Conservation (phyloP, 768 basidiomycete species). For the Leccinum uliginosum region DNA sequence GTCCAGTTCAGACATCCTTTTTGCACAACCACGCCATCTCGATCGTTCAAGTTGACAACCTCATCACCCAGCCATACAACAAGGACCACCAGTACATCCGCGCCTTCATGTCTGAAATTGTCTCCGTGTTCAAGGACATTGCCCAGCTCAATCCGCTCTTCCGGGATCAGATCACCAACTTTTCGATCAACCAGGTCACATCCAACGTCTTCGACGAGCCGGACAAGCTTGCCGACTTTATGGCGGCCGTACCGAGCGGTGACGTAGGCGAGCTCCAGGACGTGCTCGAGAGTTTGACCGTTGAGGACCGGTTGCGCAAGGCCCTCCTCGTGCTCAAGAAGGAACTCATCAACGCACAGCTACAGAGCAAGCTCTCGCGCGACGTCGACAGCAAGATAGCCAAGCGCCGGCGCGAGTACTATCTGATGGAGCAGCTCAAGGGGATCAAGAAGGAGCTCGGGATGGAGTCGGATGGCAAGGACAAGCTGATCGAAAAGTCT, state of each 20-base stretch:
- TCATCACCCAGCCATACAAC: slow-evolving; percentile 75
- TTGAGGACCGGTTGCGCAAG: slow-evolving; percentile 90
- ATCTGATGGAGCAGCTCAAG: slow-evolving; percentile 94
- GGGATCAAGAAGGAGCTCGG: slow-evolving; percentile 96
- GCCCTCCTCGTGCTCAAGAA: slow-evolving; percentile 93
- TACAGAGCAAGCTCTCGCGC: slow-evolving; percentile 87
- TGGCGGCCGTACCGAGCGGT: slow-evolving; percentile 92
- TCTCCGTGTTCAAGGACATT: slow-evolving; percentile 97
- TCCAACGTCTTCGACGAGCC: slow-evolving; percentile 96
- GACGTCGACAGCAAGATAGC: slow-evolving; percentile 96
- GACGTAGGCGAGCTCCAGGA: slow-evolving; percentile 90
- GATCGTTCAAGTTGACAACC: slow-evolving; percentile 83
- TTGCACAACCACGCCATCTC: slow-evolving; percentile 79
- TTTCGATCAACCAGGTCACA: slow-evolving; percentile 88
- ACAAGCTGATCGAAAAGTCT: slow-evolving; percentile 90
- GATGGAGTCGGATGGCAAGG: slow-evolving; percentile 93
- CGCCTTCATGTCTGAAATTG: slow-evolving; percentile 94
- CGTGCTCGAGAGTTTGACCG: slow-evolving; percentile 79
- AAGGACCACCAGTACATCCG: slow-evolving; percentile 94
- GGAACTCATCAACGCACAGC: slow-evolving; percentile 93
- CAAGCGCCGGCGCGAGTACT: slow-evolving; percentile 91
- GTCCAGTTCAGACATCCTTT: slow-evolving; percentile 79
- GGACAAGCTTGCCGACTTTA: slow-evolving; percentile 95
- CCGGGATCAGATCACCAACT: slow-evolving; percentile 97
- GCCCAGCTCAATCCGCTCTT: slow-evolving; percentile 96